phyloP scores from a whole-genome alignment of 208 protist species.

The Trypanosoma caninum region DNA sequence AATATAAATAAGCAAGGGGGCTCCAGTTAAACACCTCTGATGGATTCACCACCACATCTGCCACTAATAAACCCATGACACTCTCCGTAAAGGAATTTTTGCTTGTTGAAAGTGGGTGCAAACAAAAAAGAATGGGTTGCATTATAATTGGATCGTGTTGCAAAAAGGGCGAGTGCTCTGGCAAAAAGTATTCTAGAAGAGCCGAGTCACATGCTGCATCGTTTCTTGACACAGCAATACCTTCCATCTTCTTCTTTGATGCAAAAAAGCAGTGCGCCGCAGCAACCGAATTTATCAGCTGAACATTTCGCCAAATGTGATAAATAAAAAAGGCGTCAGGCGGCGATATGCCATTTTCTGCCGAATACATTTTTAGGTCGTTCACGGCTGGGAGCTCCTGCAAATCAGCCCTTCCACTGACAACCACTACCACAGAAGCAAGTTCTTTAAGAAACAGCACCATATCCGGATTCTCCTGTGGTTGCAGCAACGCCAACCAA shows the following conservation, averaged over 20 bases:
- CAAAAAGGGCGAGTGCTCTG: slow-evolving; percentile 21
- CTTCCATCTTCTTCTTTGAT: neutral
- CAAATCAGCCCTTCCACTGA: slow-evolving; percentile 34
- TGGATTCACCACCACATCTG: slow-evolving; percentile 95
- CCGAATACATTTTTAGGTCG: slow-evolving; percentile 23
- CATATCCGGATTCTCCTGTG: slow-evolving; percentile 76
- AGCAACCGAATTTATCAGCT: slow-evolving; percentile 93
- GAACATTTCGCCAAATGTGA: slow-evolving; percentile 98
- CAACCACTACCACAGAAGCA: slow-evolving; percentile 73
- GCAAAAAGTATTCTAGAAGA: slow-evolving; percentile 10
- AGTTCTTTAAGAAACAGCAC: slow-evolving; percentile 89
- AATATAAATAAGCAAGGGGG: slow-evolving; percentile 97
- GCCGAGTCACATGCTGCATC: neutral
- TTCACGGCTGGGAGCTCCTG: slow-evolving; percentile 38
- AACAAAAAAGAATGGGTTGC: slow-evolving; percentile 34
- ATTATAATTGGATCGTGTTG: slow-evolving; percentile 20
- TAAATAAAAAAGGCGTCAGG: slow-evolving; percentile 98
- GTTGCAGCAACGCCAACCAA: slow-evolving; percentile 93
- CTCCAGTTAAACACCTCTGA: slow-evolving; percentile 86
- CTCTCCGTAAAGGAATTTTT: slow-evolving; percentile 79
- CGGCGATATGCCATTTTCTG: slow-evolving; percentile 64
- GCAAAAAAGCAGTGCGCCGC: slow-evolving; percentile 36
- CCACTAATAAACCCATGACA: slow-evolving; percentile 88
- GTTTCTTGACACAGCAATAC: neutral
- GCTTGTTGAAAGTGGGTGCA: slow-evolving; percentile 17